Conservation (phyloP, 345 rosid species). For the Syzygium oleosum region DNA sequence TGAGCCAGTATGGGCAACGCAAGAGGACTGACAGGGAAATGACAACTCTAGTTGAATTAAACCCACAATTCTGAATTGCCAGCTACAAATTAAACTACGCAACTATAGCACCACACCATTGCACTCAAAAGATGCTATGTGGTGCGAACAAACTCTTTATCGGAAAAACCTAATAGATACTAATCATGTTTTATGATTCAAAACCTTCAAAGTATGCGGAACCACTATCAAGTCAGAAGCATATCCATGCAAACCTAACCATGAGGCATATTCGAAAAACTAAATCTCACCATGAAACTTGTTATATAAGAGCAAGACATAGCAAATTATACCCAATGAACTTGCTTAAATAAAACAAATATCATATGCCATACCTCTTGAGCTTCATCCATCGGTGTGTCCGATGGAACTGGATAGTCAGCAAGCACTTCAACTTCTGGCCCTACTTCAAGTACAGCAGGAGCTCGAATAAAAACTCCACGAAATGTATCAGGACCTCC, state of each 20-base stretch:
- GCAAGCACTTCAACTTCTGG: constrained; percentile 86
- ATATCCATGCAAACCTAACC: background rate
- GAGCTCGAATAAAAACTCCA: constrained; percentile 94
- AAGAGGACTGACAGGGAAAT: background rate
- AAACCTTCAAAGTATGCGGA: background rate
- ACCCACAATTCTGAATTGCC: background rate
- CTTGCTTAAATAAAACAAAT: background rate
- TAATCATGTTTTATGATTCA: background rate
- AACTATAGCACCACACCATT: background rate
- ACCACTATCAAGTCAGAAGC: background rate
- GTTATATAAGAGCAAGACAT: background rate
- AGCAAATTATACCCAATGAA: background rate
- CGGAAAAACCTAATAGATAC: background rate
- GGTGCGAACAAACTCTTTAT: background rate
- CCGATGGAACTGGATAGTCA: constrained; percentile 52
- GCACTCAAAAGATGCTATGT: background rate
- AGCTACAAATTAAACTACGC: background rate
- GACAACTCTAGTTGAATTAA: background rate
- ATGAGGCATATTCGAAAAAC: background rate
- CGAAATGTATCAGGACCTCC: constrained; percentile 85
- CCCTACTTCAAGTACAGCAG: constrained; percentile 79
- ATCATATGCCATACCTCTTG: constrained; percentile 47
- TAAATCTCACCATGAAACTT: background rate
- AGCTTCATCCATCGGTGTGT: constrained; percentile 59
- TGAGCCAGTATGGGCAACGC: background rate